Evolutionary conservation across 139 green algal genomes (phyloP).

Genomic region (Desmodesmus armatus): DNA sequence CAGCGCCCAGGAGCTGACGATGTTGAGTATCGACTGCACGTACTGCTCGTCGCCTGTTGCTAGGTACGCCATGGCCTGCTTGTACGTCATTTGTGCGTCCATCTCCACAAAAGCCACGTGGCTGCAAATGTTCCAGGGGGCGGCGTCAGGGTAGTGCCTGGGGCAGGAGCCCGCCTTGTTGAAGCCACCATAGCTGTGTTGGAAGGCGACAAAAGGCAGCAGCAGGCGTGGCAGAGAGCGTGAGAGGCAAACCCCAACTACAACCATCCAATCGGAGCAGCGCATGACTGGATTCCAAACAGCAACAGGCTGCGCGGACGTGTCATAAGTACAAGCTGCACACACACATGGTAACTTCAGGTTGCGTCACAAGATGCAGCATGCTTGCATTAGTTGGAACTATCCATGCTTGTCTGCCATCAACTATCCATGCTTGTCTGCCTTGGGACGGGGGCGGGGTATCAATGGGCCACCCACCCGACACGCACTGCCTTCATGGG

Average conservation of each 20-base stretch:
- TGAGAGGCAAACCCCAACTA: too few relatives aligned
- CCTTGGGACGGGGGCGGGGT: too few relatives aligned
- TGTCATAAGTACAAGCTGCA: not conserved
- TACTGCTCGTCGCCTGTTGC: slow-evolving; percentile 17
- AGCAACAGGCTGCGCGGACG: not conserved
- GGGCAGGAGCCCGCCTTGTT: not conserved
- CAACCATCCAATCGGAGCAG: too few relatives aligned
- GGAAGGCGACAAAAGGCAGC: too few relatives aligned
- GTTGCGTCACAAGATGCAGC: not conserved
- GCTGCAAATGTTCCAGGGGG: not conserved
- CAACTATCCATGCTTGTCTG: not conserved
- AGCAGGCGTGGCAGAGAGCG: not conserved
- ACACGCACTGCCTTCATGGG: not conserved
- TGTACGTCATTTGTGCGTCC: slow-evolving; percentile 33
- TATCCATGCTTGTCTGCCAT: not conserved
- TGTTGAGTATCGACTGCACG: slow-evolving; percentile 2
- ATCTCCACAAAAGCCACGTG: slow-evolving; percentile 31
- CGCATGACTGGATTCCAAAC: not conserved
- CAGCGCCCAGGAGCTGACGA: slow-evolving; percentile 23
- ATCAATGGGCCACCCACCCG: too few relatives aligned
- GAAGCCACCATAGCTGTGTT: not conserved
- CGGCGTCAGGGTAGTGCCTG: not conserved
- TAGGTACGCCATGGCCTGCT: slow-evolving; percentile 31
- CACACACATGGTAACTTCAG: too few relatives aligned
- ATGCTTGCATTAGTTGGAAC: not conserved